phyloP scores from a whole-genome alignment of 2,329 filamentous ascomycete species.

The Phialophora expanda region DNA sequence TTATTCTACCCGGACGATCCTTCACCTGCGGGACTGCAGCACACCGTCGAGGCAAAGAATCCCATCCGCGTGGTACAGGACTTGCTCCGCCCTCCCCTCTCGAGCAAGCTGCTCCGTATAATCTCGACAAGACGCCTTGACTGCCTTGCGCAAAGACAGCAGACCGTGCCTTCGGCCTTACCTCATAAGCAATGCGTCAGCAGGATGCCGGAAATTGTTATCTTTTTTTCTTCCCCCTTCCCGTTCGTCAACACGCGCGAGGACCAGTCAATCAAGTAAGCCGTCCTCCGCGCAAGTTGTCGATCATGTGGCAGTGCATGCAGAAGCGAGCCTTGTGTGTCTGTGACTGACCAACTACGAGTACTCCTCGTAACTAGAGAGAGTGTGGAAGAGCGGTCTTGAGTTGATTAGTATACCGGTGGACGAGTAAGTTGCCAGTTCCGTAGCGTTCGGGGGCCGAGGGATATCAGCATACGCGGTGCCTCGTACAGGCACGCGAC shows the following conservation, averaged over 20 bases:
- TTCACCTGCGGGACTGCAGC: no score
- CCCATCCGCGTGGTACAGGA: no score
- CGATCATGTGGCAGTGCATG: conserved; percentile 1
- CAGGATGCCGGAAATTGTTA: not conserved
- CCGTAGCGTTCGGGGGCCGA: not conserved
- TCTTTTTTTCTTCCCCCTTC: no score
- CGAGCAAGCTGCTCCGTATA: not conserved
- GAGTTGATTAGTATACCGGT: no score
- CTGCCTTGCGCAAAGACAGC: not conserved
- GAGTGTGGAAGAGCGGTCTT: not conserved
- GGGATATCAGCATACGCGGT: not conserved
- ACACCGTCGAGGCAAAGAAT: no score
- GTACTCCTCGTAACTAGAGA: no score
- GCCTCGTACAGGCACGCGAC: no score
- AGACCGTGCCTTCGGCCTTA: not conserved
- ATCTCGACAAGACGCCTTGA: not conserved
- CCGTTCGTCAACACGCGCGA: not conserved
- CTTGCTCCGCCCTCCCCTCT: no score
- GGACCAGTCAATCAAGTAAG: no score
- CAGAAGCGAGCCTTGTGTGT: not conserved
- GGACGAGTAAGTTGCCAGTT: not conserved
- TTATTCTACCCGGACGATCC: no score
- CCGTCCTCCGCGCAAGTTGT: no score
- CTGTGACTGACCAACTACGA: not conserved
- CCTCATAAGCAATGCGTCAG: not conserved